These are phyloP conservation scores for Xerocomus brunneocitrinus DNA, from an alignment of 768 basidiomycete species.

Conservation along the genomic window DNA sequence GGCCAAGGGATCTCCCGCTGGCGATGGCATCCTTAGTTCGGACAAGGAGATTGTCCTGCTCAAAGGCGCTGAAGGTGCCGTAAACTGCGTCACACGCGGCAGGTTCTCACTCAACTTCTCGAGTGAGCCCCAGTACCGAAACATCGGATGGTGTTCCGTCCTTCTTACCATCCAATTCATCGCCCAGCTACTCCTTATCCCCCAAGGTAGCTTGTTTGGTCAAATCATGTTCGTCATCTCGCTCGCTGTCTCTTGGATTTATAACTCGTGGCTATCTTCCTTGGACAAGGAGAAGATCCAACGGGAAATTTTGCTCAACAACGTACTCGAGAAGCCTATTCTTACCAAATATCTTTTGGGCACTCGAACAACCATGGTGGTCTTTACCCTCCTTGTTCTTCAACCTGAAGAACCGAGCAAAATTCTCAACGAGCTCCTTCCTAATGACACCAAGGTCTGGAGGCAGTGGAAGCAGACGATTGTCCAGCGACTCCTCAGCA, in stretches of 20 bases:
- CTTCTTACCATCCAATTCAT: constrained; percentile 33
- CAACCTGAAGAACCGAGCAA: constrained; percentile 17
- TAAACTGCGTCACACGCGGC: constrained; percentile 31
- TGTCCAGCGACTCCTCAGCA: constrained; percentile 10
- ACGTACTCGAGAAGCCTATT: constrained; percentile 19
- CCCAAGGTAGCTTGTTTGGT: constrained; percentile 31
- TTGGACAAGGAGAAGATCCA: constrained; percentile 35
- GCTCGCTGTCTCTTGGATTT: constrained; percentile 33
- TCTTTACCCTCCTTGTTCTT: constrained; percentile 24
- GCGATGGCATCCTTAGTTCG: constrained; percentile 28
- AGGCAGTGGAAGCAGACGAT: constrained; percentile 23
- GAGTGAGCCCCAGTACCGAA: constrained; percentile 23
- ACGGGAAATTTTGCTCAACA: constrained; percentile 19
- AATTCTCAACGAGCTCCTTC: constrained; percentile 22
- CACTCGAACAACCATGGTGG: constrained; percentile 24
- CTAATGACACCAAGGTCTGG: constrained; percentile 30
- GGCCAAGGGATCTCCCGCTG: constrained; percentile 23
- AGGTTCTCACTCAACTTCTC: constrained; percentile 26
- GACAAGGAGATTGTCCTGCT: constrained; percentile 27
- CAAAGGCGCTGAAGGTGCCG: constrained; percentile 26
- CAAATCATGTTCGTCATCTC: constrained; percentile 34
- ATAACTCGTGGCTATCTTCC: constrained; percentile 34
- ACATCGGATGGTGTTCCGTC: constrained; percentile 30
- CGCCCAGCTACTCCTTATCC: constrained; percentile 32
- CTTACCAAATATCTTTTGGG: constrained; percentile 25